A percentile compares a stretch with the other conserved stretches of the same genome.
Evolutionary conservation across 164 flowering plant genomes (phyloP).

Genomic region (Litsea cubeba): DNA sequence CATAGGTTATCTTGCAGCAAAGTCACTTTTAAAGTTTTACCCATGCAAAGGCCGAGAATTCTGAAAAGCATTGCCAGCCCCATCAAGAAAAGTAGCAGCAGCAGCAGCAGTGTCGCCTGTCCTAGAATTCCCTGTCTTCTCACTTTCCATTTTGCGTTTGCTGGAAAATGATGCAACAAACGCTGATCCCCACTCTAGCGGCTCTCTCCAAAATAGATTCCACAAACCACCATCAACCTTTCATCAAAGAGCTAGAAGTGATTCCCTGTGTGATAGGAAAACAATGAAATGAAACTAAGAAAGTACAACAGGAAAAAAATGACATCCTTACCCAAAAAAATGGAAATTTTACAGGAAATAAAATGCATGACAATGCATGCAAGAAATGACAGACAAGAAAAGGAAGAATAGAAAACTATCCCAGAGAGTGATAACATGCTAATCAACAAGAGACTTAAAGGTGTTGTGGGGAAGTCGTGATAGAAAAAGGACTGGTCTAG

Average conservation of each 20-base stretch:
- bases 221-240: slow-evolving; percentile 42
- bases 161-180: slow-evolving; percentile 32
- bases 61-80: slow-evolving; percentile 31
- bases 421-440: neutral
- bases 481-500: neutral
- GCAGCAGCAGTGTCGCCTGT: slow-evolving; percentile 16
- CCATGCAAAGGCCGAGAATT: slow-evolving; percentile 54
- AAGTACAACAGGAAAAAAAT: neutral
- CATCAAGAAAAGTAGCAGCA: slow-evolving; percentile 25
- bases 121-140: slow-evolving; percentile 20
- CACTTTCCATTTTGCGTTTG: slow-evolving; percentile 50
- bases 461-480: neutral
- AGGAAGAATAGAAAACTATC: neutral
- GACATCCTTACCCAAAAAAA: too few relatives aligned
- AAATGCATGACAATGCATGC: too few relatives aligned
- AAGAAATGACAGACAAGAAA: slow-evolving; percentile 1
- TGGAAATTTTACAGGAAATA: neutral
- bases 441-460: too few relatives aligned
- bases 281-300: slow-evolving; percentile 7
- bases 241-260: slow-evolving; percentile 6
- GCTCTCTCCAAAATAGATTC: slow-evolving; percentile 23
- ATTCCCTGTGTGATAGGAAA: slow-evolving; percentile 13
- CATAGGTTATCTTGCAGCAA: neutral
- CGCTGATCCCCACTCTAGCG: slow-evolving; percentile 38
- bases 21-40: slow-evolving; percentile 24